Evolutionary conservation across 225 moss, liverwort and hornwort species (phyloP).

Genomic region (Bryum argenteum): DNA sequence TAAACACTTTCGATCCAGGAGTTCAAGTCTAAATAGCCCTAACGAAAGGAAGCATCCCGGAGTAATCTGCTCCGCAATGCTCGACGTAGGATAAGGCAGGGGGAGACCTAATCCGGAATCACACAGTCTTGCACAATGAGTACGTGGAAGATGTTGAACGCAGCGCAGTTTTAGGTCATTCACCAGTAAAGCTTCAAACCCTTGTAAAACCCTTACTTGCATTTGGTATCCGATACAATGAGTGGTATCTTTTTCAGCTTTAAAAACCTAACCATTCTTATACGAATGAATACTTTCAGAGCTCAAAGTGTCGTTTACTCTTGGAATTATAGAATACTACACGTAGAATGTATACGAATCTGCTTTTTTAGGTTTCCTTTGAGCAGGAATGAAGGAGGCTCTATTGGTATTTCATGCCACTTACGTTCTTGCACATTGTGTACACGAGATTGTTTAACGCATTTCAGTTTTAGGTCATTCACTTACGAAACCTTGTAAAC

Average conservation of each 20-base stretch:
- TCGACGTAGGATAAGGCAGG: no score
- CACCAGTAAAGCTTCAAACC: background rate
- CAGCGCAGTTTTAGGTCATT: background rate
- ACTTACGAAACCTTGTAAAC: background rate
- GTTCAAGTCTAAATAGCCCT: conserved; percentile 10
- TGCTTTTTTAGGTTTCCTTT: background rate
- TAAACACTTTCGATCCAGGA: no score
- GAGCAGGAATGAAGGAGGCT: no score
- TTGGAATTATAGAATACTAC: background rate
- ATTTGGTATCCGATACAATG: background rate
- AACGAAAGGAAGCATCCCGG: conserved; percentile 1
- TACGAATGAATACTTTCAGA: background rate
- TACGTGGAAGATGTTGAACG: background rate
- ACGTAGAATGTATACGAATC: background rate
- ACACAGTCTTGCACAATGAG: background rate
- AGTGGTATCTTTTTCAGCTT: background rate
- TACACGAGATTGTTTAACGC: background rate
- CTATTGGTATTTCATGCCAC: no score
- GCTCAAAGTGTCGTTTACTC: background rate
- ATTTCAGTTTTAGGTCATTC: background rate
- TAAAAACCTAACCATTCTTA: background rate
- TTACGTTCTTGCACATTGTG: no score
- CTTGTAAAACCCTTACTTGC: background rate
- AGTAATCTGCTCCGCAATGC: conserved; percentile 3
- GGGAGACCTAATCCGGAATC: background rate